Base-by-base conservation (phyloP, 441 rosid genomes). In the Eutrema salsugineum region DNA sequence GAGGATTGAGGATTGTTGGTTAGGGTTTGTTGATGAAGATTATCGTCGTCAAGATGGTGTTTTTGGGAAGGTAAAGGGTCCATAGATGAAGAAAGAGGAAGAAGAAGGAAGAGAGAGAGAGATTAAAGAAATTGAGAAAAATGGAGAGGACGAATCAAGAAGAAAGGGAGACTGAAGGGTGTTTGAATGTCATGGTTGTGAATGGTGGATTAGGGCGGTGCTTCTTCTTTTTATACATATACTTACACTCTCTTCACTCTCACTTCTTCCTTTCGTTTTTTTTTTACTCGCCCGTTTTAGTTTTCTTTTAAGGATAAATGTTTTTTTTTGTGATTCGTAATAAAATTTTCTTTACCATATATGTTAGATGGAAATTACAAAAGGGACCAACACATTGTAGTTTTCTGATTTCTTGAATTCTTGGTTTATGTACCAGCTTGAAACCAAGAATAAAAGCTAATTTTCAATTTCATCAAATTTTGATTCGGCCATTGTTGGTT, bases 151-250 rank as follows among this genome's bases (percentile, higher is more conserved):
- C 79, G 79, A 77, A 77, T 77, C 79, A 77, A 77, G 72, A 50
- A 70, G 79, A 40, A 71, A 70, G 68, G 50, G 67, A 24, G 73
- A 46, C 62, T 49, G 82, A 71, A 24, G 72, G 35, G 70, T 48
- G 72, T 78, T 75, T 66, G 80, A 81, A 82, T 83, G 84, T 82
- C 83, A 73, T 39, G 17, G 47, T 65, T 80, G 85, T 80, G 81
- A 88, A 83, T 87, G 97, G 97, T 87, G 73, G 92, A 78, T 61
- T 68, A 71, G 81, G 86, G 91, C 90, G 94, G 97, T 83, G 97
- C 49, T 72, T 15, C 49, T 44, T 70, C 63, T 59, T 68, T 57
- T 48, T 54, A 24, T 61, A 70, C 32, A 48, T 24, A 24, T 71
- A 51, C 57, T 68, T 57, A 6, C 69, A 51, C 48, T 46, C 76